These are phyloP conservation scores for Discostella pseudostelligera DNA, from an alignment of 108 stramenopile species.

Conservation along the genomic window DNA sequence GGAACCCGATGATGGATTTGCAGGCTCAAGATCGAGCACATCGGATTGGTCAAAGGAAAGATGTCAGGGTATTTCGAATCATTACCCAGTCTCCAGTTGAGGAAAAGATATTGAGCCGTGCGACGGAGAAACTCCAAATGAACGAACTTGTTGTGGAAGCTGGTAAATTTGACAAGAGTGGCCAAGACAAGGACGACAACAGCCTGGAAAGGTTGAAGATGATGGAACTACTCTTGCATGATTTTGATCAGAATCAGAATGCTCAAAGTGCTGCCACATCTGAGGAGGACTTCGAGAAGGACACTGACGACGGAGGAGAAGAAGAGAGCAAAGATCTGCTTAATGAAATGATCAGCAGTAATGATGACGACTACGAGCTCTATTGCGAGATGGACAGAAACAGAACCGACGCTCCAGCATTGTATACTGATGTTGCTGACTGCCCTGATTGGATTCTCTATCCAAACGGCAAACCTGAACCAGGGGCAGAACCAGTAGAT, in stretches of 20 bases:
- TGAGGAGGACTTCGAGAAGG: conserved; percentile 59
- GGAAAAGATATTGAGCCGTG: conserved; percentile 89
- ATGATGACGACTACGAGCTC: conserved; percentile 84
- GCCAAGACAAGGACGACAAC: conserved; percentile 69
- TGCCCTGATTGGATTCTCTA: conserved; percentile 84
- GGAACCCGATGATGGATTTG: conserved; percentile 98
- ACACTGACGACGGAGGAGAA: conserved; percentile 56
- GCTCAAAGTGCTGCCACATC: conserved; percentile 43
- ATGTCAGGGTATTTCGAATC: conserved; percentile 91
- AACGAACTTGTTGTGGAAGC: conserved; percentile 91
- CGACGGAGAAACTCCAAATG: conserved; percentile 93
- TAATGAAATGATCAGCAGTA: conserved; percentile 90
- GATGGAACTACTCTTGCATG: conserved; percentile 85
- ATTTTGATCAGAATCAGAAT: conserved; percentile 68
- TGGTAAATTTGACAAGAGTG: conserved; percentile 90
- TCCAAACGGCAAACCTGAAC: conserved; percentile 47
- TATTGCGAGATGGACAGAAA: conserved; percentile 80
- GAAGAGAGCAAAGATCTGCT: conserved; percentile 61
- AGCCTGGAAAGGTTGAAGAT: conserved; percentile 79
- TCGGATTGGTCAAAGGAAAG: conserved; percentile 91
- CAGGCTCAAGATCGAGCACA: conserved; percentile 98
- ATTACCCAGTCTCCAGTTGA: conserved; percentile 92
- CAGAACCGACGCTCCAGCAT: conserved; percentile 27
- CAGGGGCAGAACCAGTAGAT: conserved; percentile 25
- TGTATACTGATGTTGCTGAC: conserved; percentile 61